Base-by-base conservation (phyloP, 495 filamentous ascomycete species). In the Neurospora sp. region DNA sequence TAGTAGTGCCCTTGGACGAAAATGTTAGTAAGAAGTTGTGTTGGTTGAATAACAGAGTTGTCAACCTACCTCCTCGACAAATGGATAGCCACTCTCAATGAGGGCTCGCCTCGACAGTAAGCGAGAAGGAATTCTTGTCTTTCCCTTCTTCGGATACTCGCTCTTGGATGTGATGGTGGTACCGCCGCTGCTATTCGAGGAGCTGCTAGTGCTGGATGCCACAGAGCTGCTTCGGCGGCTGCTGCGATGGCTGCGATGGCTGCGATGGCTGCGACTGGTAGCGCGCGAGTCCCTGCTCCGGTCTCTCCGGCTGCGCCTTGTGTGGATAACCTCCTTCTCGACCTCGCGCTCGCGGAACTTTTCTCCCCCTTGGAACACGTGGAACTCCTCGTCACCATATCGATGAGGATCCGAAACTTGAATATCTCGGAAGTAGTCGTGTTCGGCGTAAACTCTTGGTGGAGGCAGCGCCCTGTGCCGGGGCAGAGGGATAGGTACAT, bases 81-180 rank as follows among this genome's bases (percentile, higher is more conserved):
- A 97, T 2, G 94, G 93, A 83, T 96, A 97, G 10, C 93, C 92
- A 35, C 94, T 83, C 68, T 96, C 92, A 73, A 93, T 88, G 70
- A 97, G 87, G 16, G 93, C 94, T 75, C 88, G 84, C 79, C 90
- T 89, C 77, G 91, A 90, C 45, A 94, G 91, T 72, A 96, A 85
- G 48, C 90, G 87, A 44, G 87, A 87, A 0, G 94, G 94, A 81
- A 97, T 92, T 70, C 91, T 87, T 12, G 94, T 97, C 85, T 94
- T 96, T 73, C 94, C 94, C 78, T 91, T 92, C 81, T 93, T 93
- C 20, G 91, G 92, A 74, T 91, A 90, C 53, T 87, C 84, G 78
- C 82, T 90, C 82, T 79, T 88, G 72, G 80, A 65, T 39, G 81
- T 88, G 74, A 80, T 86, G 70, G 81, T 73, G 1, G 82, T 85